Percentiles rank a stretch among this genome's conserved stretches.
Conservation (phyloP, 2,329 filamentous ascomycete species). For the Arachnomyces sp. region DNA sequence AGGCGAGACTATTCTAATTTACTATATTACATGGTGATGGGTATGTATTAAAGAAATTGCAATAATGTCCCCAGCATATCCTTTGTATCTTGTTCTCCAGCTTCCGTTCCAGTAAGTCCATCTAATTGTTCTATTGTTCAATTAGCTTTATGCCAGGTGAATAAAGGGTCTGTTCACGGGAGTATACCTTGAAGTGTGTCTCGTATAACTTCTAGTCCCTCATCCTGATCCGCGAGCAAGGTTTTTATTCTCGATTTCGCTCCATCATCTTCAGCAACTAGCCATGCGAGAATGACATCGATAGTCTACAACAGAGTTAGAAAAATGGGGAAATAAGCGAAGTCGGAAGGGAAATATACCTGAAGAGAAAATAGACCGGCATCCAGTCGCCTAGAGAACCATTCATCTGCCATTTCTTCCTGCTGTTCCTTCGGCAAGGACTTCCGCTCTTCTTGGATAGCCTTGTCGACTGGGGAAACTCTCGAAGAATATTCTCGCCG, state of each 20-base stretch:
- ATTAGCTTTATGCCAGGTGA: neutral
- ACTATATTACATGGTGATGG: neutral
- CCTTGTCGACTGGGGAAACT: slow-evolving; percentile 54
- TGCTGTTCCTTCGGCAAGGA: slow-evolving; percentile 49
- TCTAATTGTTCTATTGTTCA: slow-evolving; percentile 49
- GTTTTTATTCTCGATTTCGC: slow-evolving; percentile 57
- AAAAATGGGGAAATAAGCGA: neutral
- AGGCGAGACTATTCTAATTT: slow-evolving; percentile 8
- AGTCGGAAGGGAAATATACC: slow-evolving; percentile 20
- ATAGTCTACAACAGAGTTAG: slow-evolving; percentile 43
- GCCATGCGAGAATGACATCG: slow-evolving; percentile 81
- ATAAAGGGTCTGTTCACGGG: neutral
- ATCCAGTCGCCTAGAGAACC: slow-evolving; percentile 67
- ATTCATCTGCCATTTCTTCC: slow-evolving; percentile 58
- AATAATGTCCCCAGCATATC: slow-evolving; percentile 59
- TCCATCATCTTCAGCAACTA: slow-evolving; percentile 78
- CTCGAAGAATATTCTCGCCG: slow-evolving; percentile 61
- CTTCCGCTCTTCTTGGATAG: slow-evolving; percentile 52
- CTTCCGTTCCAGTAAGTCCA: slow-evolving; percentile 47
- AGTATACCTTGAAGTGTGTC: slow-evolving; percentile 55
- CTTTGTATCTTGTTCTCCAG: slow-evolving; percentile 45
- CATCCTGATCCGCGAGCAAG: slow-evolving; percentile 60
- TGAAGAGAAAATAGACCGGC: slow-evolving; percentile 78
- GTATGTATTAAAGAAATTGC: slow-evolving; percentile 25
- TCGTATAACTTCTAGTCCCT: slow-evolving; percentile 55